Evolutionary conservation across 441 rosid species (phyloP), one percentile per base, ranked within the genome.

Genomic region (Mallotus japonicus): DNA sequence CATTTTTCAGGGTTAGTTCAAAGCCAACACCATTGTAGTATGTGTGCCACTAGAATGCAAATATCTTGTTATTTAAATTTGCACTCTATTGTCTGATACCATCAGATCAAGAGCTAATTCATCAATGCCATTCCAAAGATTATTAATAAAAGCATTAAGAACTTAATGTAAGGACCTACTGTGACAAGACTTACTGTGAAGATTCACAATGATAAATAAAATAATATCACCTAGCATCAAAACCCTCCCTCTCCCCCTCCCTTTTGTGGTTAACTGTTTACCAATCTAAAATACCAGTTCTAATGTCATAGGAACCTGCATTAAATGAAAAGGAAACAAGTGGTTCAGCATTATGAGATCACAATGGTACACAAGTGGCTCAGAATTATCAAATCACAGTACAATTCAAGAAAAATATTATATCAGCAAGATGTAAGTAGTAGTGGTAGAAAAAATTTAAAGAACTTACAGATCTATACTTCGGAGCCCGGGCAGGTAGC

Each of bases 381-480:
- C 17, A 32, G 47, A 15, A 54, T 34, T 13, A 49, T 22, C 13
- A 62, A 40, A 37, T 15, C 24, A 62, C 16, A 13, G 1, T 3
- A 69, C 5, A n/a, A 34, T 46, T 70, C 63, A 60, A 44, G 17
- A 15, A 6, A 62, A 32, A 51, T 14, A 28, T 24, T 15, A 15
- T 50, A 11, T 54, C 42, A 10, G 17, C 8, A 3, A 74, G 80
- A 77, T 67, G 40, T 12, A 62, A 40, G 44, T 49, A 20, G n/a
- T 8, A 16, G 46, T 32, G 66, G 28, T 61, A 47, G 46, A 19
- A 49, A 70, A 65, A 59, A 55, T 67, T 44, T 16, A 70, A 13
- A 73, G 70, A 96, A 53, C 81, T 64, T 83, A 87, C 93, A 83
- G 76, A 63, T 76, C 97, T 85, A 64, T 92, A 92, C 59, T 84